Conservation (phyloP, 2,329 filamentous ascomycete genomes). For the Talaromyces sp. region DNA sequence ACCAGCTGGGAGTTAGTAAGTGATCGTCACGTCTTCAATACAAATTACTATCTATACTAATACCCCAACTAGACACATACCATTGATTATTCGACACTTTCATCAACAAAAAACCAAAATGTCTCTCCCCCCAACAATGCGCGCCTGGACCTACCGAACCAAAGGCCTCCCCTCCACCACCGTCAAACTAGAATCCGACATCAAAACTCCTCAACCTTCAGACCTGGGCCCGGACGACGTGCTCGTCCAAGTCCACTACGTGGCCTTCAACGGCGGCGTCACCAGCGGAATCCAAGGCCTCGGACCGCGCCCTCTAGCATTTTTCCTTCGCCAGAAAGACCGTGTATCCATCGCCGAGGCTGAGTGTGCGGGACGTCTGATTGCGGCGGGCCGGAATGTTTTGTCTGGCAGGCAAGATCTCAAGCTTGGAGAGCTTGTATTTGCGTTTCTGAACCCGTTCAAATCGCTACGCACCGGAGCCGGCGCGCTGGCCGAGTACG, state of each 20-base stretch:
- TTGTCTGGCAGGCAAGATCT: not conserved
- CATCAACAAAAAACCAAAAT: not conserved
- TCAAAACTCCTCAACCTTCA: not conserved
- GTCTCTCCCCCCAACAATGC: not conserved
- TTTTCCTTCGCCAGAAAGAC: not conserved
- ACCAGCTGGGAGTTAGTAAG: not conserved
- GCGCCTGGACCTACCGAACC: constrained; percentile 1
- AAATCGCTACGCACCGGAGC: not conserved
- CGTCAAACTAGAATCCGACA: not conserved
- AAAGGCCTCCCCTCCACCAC: constrained; percentile 1
- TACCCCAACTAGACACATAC: not conserved
- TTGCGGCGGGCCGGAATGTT: not conserved
- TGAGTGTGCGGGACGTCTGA: not conserved
- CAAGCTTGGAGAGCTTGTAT: not conserved
- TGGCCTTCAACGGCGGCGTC: not conserved
- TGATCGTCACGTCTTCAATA: not conserved
- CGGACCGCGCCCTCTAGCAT: not conserved
- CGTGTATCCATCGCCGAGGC: not conserved
- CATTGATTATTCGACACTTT: not conserved
- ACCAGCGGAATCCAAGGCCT: not conserved
- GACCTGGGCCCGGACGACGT: not conserved
- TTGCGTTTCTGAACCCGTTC: not conserved
- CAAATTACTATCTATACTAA: not conserved
- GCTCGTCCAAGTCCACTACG: not conserved
- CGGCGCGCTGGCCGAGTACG: constrained; percentile 2